Conservation (phyloP, 176 grass and related monocot genomes). For the Lolium multiflorum region DNA sequence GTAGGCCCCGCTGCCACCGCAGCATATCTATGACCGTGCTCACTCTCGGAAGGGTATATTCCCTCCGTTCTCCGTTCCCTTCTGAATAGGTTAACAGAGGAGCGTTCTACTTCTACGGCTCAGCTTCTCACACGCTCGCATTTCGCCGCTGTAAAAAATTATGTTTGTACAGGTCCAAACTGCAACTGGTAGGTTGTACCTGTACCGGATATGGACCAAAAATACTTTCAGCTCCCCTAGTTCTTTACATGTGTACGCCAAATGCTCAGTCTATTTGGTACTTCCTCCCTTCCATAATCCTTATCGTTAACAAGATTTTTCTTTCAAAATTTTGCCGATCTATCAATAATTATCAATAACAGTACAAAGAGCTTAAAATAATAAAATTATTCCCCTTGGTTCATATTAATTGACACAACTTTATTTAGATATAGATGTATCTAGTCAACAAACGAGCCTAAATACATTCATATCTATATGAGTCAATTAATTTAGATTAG, state of each 20-base stretch:
- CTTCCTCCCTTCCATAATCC: too few relatives aligned
- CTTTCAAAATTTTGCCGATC: too few relatives aligned
- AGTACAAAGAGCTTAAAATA: too few relatives aligned
- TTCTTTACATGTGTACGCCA: not conserved
- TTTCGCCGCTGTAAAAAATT: not conserved
- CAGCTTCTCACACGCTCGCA: not conserved
- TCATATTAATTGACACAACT: too few relatives aligned
- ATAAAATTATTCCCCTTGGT: too few relatives aligned
- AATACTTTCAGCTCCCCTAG: not conserved
- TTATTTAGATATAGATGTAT: too few relatives aligned
- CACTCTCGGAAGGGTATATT: constrained; percentile 32
- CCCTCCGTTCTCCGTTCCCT: constrained; percentile 13
- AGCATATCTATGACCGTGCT: constrained; percentile 8
- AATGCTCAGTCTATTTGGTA: not conserved
- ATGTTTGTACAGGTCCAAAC: not conserved
- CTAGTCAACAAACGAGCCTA: too few relatives aligned
- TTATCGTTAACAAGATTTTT: too few relatives aligned
- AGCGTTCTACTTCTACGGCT: not conserved
- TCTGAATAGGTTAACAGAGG: constrained; percentile 24
- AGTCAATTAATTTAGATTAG: too few relatives aligned
- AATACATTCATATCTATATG: too few relatives aligned
- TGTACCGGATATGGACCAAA: not conserved
- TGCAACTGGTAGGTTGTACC: not conserved
- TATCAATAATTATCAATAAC: too few relatives aligned
- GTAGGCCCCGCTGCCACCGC: constrained; percentile 29